phyloP scores from a whole-genome alignment of 495 filamentous ascomycete genomes.

The Podospora pseudocomata region DNA sequence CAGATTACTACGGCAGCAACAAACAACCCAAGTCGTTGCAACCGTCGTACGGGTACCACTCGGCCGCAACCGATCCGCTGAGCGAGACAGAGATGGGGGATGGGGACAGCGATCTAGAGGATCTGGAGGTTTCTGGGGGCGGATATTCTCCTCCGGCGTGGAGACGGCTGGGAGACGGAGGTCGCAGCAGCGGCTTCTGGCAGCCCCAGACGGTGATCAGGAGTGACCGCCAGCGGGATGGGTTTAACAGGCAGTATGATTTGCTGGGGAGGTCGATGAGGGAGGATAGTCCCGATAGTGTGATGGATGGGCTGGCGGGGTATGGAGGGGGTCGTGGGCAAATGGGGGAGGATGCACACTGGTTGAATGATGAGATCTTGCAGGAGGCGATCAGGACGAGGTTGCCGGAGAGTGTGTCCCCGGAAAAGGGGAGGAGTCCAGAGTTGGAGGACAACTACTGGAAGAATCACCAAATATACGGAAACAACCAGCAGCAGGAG shows the following conservation, averaged over 20 bases:
- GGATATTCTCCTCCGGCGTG: conserved; percentile 56
- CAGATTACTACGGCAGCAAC: conserved; percentile 63
- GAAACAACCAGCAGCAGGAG: conserved; percentile 37
- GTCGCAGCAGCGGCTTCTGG: conserved; percentile 55
- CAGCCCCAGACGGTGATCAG: conserved; percentile 34
- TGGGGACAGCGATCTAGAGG: conserved; percentile 12
- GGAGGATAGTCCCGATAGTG: conserved; percentile 31
- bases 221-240: conserved; percentile 2
- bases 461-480: background rate
- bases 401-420: conserved; percentile 49
- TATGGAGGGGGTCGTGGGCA: conserved; percentile 26
- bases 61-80: conserved; percentile 53
- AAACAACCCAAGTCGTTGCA: conserved; percentile 26
- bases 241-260: conserved; percentile 9
- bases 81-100: conserved; percentile 41
- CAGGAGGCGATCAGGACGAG: conserved; percentile 49
- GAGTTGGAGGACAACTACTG: conserved; percentile 37
- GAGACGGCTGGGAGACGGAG: conserved; percentile 51
- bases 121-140: conserved; percentile 42
- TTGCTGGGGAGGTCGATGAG: conserved; percentile 16
- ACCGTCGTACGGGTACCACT: conserved; percentile 57
- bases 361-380: conserved; percentile 39
- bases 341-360: conserved; percentile 34
- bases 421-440: conserved; percentile 49
- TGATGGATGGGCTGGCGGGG: conserved; percentile 15